These are phyloP conservation scores for Backusella morwellensis DNA, from an alignment of 192 early-diverging fungal genomes.

Conservation along the genomic window DNA sequence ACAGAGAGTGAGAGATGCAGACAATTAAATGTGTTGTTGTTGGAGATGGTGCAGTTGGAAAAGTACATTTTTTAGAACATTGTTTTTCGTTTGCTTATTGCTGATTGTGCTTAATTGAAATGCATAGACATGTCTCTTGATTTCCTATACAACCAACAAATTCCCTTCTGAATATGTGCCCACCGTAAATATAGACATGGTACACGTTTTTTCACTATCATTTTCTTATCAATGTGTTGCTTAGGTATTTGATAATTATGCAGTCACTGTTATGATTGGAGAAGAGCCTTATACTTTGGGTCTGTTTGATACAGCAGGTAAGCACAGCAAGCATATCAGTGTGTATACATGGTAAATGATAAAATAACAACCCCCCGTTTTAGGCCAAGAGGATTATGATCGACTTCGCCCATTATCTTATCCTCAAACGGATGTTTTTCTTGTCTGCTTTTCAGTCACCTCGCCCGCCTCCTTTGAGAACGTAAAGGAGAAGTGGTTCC, in stretches of 20 bases:
- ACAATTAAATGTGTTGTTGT: conserved; percentile 81
- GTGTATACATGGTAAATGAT: background rate
- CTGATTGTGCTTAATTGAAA: background rate
- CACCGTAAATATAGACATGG: conserved; percentile 59
- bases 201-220: background rate
- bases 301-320: conserved; percentile 87
- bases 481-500: conserved; percentile 94
- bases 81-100: background rate
- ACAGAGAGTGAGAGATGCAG: conserved; percentile 40
- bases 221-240: background rate
- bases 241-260: conserved; percentile 94
- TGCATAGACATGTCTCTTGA: conserved; percentile 84
- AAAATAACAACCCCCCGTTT: background rate
- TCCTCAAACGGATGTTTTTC: conserved; percentile 92
- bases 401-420: conserved; percentile 90
- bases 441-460: conserved; percentile 90
- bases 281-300: conserved; percentile 94
- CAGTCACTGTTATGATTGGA: conserved; percentile 96
- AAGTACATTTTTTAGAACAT: conserved; percentile 41
- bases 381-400: conserved; percentile 90
- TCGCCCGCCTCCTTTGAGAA: conserved; percentile 92
- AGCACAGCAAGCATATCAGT: background rate
- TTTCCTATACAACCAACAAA: conserved; percentile 94
- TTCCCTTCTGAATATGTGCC: conserved; percentile 95
- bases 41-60: conserved; percentile 73